Percentiles rank a stretch among this genome's conserved stretches.
phyloP scores from a whole-genome alignment of 2,329 filamentous ascomycete genomes.

The Ramularia endophylla region DNA sequence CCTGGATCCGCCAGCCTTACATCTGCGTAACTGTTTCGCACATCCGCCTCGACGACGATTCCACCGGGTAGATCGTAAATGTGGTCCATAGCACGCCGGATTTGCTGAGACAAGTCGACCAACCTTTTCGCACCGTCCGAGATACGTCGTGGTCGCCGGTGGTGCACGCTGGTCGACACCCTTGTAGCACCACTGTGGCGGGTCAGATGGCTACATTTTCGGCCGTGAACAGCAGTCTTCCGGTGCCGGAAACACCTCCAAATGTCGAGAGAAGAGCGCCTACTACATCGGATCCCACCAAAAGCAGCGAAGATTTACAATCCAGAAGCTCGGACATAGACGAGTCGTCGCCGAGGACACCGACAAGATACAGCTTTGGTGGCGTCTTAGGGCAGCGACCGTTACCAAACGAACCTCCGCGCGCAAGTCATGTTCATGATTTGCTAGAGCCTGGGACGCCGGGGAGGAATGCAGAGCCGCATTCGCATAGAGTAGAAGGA shows the following conservation, averaged over 20 bases:
- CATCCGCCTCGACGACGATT: neutral
- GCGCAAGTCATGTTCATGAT: constrained; percentile 18
- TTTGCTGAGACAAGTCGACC: neutral
- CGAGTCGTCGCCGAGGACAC: constrained; percentile 50
- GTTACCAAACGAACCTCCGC: constrained; percentile 30
- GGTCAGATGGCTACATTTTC: constrained; percentile 37
- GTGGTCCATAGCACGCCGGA: neutral
- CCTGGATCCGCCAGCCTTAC: constrained; percentile 5
- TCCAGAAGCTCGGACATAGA: constrained; percentile 32
- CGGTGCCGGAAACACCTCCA: constrained; percentile 36
- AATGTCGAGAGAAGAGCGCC: constrained; percentile 51
- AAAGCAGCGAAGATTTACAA: constrained; percentile 36
- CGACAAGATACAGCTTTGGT: constrained; percentile 52
- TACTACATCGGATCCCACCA: constrained; percentile 48
- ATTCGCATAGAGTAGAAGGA: constrained; percentile 55
- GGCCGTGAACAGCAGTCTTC: constrained; percentile 16
- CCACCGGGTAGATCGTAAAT: neutral
- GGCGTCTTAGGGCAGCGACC: constrained; percentile 43
- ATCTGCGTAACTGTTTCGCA: neutral
- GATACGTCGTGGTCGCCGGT: constrained; percentile 12
- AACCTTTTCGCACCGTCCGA: neutral
- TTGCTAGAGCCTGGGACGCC: constrained; percentile 33
- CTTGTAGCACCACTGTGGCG: constrained; percentile 5
- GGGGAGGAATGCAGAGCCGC: constrained; percentile 38
- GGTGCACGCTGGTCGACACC: constrained; percentile 15